These are phyloP conservation scores for Wallemia ichthyophaga DNA, from an alignment of 1,284 basidiomycete species.

Conservation along the genomic window DNA sequence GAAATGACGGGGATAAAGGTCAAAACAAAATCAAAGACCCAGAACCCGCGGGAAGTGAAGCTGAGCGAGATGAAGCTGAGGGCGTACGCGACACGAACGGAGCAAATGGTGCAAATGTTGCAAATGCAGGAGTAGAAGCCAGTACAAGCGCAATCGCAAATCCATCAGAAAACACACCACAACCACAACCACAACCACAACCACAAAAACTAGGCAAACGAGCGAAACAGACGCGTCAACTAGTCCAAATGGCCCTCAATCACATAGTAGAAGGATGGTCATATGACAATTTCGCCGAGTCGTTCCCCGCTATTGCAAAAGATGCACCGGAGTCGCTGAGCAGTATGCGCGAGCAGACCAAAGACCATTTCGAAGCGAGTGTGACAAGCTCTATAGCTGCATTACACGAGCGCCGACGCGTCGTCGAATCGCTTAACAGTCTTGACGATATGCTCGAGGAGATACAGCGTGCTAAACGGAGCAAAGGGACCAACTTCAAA, in stretches of 20 bases:
- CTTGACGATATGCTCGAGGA: background rate
- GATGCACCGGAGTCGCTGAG: background rate
- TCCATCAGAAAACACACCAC: too few species aligned
- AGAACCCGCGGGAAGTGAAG: too few species aligned
- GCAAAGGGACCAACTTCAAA: background rate
- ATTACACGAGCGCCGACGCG: background rate
- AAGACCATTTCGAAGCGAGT: background rate
- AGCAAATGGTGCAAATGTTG: too few species aligned
- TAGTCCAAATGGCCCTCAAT: background rate
- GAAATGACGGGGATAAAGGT: too few species aligned
- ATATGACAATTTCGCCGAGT: background rate
- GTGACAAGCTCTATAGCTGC: background rate
- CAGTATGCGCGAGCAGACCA: background rate
- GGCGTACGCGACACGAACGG: too few species aligned
- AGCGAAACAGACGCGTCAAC: background rate
- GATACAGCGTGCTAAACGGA: background rate
- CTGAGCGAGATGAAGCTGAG: too few species aligned
- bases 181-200: background rate
- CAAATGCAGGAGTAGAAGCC: too few species aligned
- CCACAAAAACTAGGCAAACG: background rate
- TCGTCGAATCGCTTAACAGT: background rate
- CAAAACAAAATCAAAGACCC: too few species aligned
- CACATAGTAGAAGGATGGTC: background rate
- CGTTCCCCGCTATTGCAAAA: background rate
- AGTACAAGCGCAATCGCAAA: too few species aligned